phyloP scores from a whole-genome alignment of 306 rosid species.

The Sesbania bispinosa region DNA sequence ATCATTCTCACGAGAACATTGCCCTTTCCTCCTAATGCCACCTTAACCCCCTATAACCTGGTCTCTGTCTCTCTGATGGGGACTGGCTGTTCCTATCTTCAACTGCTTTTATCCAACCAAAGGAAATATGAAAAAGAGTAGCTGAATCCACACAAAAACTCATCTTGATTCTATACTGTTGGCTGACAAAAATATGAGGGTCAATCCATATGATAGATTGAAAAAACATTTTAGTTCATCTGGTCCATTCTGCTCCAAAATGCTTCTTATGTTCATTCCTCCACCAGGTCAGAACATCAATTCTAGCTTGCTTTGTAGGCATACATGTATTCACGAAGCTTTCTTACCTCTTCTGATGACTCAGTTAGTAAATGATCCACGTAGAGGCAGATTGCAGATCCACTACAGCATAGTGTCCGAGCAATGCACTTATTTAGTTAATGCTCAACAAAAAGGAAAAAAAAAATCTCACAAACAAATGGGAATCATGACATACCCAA shows the following conservation, averaged over 20 bases:
- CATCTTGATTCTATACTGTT: background rate
- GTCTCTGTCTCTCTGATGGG: background rate
- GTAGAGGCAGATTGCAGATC: constrained; percentile 69
- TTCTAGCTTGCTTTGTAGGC: constrained; percentile 69
- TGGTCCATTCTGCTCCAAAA: constrained; percentile 18
- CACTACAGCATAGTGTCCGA: constrained; percentile 50
- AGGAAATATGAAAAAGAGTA: background rate
- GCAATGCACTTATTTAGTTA: background rate
- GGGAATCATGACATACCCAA: constrained; percentile 43
- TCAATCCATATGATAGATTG: background rate
- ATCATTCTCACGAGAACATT: constrained; percentile 11
- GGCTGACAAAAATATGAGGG: background rate
- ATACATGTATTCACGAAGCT: constrained; percentile 79
- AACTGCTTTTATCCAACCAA: constrained; percentile 6
- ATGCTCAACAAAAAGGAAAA: constrained; percentile 23
- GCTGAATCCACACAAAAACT: constrained; percentile 7
- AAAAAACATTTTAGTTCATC: background rate
- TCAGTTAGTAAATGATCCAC: constrained; percentile 68
- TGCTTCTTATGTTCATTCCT: constrained; percentile 12
- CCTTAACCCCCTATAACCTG: background rate
- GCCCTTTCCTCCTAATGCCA: constrained; percentile 11
- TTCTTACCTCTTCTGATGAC: constrained; percentile 79
- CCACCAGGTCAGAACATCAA: background rate
- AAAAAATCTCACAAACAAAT: background rate
- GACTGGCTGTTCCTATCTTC: background rate